phyloP scores from a whole-genome alignment of 352 stramenopile species.

The Blastocystis sp. region DNA sequence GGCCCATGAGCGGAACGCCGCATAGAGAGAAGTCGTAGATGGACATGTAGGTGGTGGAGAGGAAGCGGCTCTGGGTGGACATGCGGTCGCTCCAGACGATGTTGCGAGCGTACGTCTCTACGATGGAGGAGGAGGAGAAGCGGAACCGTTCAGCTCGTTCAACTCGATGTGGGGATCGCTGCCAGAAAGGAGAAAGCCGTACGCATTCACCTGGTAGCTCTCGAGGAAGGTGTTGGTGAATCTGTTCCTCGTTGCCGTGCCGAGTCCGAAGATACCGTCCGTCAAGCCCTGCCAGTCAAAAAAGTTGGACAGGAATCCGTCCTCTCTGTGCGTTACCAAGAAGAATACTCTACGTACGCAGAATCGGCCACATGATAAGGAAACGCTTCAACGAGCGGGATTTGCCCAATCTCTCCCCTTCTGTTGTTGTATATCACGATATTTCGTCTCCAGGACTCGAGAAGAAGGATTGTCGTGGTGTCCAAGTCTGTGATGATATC shows the following conservation, averaged over 20 bases:
- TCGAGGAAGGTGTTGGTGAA: slow-evolving; percentile 12
- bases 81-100: slow-evolving; percentile 58
- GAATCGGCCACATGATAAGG: not conserved
- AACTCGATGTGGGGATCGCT: slow-evolving; percentile 44
- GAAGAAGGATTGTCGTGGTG: not conserved
- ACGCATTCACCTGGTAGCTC: not conserved
- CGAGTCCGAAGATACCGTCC: slow-evolving; percentile 46
- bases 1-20: not conserved
- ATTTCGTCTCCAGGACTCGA: slow-evolving; percentile 38
- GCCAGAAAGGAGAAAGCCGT: slow-evolving; percentile 4
- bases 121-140: not conserved
- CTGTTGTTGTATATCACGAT: not conserved
- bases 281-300: not conserved
- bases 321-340: slow-evolving; percentile 5
- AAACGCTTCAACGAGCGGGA: not conserved
- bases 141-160: slow-evolving; percentile 30
- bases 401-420: not conserved
- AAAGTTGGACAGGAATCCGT: not conserved
- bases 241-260: not conserved
- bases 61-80: not conserved
- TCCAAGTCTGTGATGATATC: slow-evolving; percentile 7
- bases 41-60: slow-evolving; percentile 7
- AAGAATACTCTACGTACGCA: not conserved
- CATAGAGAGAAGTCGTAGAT: slow-evolving; percentile 37
- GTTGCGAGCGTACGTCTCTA: not conserved